phyloP scores from a whole-genome alignment of 768 basidiomycete species.

The Serendipita sp. region DNA sequence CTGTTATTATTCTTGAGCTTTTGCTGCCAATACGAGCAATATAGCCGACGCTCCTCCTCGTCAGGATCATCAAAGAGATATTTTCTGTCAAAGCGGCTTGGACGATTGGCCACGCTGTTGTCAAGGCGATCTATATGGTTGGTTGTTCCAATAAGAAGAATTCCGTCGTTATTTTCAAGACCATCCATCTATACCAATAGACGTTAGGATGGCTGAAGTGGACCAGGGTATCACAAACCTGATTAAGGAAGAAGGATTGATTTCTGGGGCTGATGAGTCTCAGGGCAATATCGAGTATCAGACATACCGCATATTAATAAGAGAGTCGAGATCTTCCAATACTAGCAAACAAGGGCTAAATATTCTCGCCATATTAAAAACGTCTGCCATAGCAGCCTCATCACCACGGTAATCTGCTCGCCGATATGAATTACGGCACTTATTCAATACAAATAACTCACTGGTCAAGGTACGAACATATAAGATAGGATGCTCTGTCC shows the following conservation, averaged over 20 bases:
- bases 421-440: background rate
- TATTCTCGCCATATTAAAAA: constrained; percentile 61
- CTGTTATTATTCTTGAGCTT: constrained; percentile 48
- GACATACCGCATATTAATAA: constrained; percentile 33
- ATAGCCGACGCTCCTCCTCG: constrained; percentile 43
- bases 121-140: constrained; percentile 75
- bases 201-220: background rate
- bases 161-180: constrained; percentile 58
- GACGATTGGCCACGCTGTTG: constrained; percentile 55
- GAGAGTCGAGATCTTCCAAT: constrained; percentile 56
- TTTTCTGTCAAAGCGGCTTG: constrained; percentile 76
- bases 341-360: constrained; percentile 46
- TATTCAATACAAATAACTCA: constrained; percentile 17
- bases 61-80: constrained; percentile 71
- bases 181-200: constrained; percentile 32
- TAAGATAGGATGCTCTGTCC: constrained; percentile 45
- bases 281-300: background rate
- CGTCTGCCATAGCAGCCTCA: constrained; percentile 44
- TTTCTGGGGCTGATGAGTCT: constrained; percentile 26
- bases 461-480: constrained; percentile 73
- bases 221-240: constrained; percentile 23
- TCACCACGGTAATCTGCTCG: constrained; percentile 39
- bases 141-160: constrained; percentile 63
- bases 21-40: constrained; percentile 64
- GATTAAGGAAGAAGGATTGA: constrained; percentile 78